phyloP scores from a whole-genome alignment of 768 basidiomycete genomes.

The Lactarius deliciosus region DNA sequence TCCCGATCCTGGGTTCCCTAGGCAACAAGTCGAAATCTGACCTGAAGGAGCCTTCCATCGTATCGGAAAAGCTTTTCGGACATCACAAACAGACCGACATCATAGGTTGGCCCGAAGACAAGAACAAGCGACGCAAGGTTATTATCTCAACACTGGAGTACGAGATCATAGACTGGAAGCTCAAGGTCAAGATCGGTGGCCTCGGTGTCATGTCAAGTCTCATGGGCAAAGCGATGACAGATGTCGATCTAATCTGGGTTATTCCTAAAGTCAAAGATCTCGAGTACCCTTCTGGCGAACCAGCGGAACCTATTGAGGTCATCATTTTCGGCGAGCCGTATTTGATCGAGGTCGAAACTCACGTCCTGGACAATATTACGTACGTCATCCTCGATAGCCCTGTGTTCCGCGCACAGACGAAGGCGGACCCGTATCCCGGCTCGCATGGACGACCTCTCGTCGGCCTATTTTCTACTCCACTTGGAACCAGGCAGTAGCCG shows the following conservation, averaged over 20 bases:
- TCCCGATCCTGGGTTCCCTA: conserved; percentile 77
- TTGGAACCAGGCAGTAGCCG: conserved; percentile 96
- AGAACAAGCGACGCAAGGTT: conserved; percentile 86
- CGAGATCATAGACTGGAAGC: conserved; percentile 95
- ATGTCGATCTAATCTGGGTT: conserved; percentile 93
- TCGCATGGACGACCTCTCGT: conserved; percentile 95
- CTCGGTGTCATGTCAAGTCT: conserved; percentile 96
- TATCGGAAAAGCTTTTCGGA: conserved; percentile 72
- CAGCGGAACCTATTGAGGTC: conserved; percentile 91
- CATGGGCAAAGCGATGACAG: conserved; percentile 98
- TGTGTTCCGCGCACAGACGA: conserved; percentile 95
- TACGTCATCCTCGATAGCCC: conserved; percentile 93
- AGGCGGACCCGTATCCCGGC: conserved; percentile 94
- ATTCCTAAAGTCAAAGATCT: conserved; percentile 93
- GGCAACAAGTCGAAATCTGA: conserved; percentile 68
- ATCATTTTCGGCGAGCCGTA: conserved; percentile 96
- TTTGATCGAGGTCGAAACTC: conserved; percentile 93
- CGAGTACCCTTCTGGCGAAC: conserved; percentile 89
- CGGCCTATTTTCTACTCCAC: conserved; percentile 98
- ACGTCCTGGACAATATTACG: conserved; percentile 91
- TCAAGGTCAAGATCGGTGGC: conserved; percentile 98
- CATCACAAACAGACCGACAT: conserved; percentile 57
- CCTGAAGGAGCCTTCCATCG: conserved; percentile 58
- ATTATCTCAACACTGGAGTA: conserved; percentile 93
- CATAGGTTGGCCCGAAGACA: conserved; percentile 97